Percentiles rank a stretch among this genome's conserved stretches.
These are phyloP conservation scores for Monascus purpureus DNA, from an alignment of 495 filamentous ascomycete species.

Conservation along the genomic window DNA sequence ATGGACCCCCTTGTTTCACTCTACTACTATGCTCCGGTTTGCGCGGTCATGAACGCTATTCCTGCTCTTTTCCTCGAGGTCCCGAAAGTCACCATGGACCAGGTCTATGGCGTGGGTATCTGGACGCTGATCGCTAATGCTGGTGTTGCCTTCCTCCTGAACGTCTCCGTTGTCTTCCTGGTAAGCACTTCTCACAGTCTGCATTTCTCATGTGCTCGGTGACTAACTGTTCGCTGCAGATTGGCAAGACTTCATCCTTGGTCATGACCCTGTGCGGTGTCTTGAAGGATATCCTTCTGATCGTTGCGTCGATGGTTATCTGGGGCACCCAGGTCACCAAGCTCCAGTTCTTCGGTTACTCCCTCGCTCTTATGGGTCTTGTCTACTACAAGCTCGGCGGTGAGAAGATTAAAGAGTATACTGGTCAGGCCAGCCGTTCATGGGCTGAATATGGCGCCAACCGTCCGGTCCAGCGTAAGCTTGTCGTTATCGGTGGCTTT, in stretches of 20 bases:
- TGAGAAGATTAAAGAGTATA: slow-evolving; percentile 68
- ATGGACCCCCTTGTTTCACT: slow-evolving; percentile 95
- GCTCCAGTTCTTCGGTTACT: slow-evolving; percentile 91
- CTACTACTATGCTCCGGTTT: slow-evolving; percentile 92
- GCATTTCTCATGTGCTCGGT: too few species aligned
- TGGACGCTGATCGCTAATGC: slow-evolving; percentile 69
- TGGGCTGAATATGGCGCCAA: slow-evolving; percentile 80
- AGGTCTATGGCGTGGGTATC: slow-evolving; percentile 64
- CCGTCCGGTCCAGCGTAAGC: slow-evolving; percentile 61
- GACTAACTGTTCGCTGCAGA: too few species aligned
- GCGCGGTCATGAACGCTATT: slow-evolving; percentile 74
- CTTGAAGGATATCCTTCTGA: slow-evolving; percentile 94
- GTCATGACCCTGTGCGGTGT: slow-evolving; percentile 97
- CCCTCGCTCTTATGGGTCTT: slow-evolving; percentile 77
- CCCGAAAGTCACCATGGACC: slow-evolving; percentile 51
- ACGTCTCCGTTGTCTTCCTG: slow-evolving; percentile 88
- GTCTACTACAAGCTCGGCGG: slow-evolving; percentile 94
- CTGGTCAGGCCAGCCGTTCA: slow-evolving; percentile 47
- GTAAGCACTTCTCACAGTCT: slow-evolving; percentile 87
- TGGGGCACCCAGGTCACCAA: slow-evolving; percentile 70
- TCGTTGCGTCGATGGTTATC: slow-evolving; percentile 76
- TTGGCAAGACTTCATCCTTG: slow-evolving; percentile 91
- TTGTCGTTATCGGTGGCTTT: slow-evolving; percentile 49
- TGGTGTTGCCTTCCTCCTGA: slow-evolving; percentile 70
- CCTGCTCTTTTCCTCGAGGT: slow-evolving; percentile 71